Percentiles rank a stretch among this genome's conserved stretches.
Evolutionary conservation across 495 filamentous ascomycete genomes (phyloP).

Genomic region (Podospora appendiculata): DNA sequence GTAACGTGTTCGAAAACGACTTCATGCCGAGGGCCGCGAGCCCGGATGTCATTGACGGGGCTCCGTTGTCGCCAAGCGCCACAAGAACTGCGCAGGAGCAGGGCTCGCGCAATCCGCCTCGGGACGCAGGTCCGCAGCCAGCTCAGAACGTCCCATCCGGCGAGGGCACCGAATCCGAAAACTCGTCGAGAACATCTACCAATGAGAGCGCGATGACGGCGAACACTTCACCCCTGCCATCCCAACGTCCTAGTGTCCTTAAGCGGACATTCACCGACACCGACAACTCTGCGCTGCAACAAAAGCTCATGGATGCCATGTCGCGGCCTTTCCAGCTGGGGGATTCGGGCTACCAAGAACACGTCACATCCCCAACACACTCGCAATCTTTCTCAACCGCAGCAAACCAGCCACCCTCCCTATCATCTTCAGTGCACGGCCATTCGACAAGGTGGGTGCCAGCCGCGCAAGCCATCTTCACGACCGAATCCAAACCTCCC

Average conservation of each 20-base stretch:
- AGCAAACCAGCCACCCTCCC: conserved; percentile 17
- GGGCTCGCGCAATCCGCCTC: no score
- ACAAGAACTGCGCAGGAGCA: conserved; percentile 2
- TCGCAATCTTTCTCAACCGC: conserved; percentile 31
- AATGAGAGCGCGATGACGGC: conserved; percentile 47
- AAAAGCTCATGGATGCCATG: conserved; percentile 80
- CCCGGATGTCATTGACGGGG: conserved; percentile 38
- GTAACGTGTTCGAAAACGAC: conserved; percentile 75
- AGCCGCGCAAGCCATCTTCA: conserved; percentile 92
- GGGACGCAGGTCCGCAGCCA: background rate
- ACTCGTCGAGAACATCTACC: conserved; percentile 47
- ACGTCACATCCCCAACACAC: conserved; percentile 29
- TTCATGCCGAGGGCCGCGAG: conserved; percentile 52
- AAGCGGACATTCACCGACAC: conserved; percentile 87
- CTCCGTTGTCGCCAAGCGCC: conserved; percentile 27
- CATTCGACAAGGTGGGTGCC: conserved; percentile 87
- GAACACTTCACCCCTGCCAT: conserved; percentile 43
- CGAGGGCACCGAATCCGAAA: conserved; percentile 32
- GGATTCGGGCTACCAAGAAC: conserved; percentile 41
- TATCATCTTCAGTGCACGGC: conserved; percentile 54
- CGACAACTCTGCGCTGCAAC: conserved; percentile 59
- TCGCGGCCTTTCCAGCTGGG: conserved; percentile 67
- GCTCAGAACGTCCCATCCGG: background rate
- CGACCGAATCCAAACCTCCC: conserved; percentile 76
- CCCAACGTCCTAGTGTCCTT: conserved; percentile 58